phyloP scores from a whole-genome alignment of 495 filamentous ascomycete genomes.

The Penicillium argentinense region DNA sequence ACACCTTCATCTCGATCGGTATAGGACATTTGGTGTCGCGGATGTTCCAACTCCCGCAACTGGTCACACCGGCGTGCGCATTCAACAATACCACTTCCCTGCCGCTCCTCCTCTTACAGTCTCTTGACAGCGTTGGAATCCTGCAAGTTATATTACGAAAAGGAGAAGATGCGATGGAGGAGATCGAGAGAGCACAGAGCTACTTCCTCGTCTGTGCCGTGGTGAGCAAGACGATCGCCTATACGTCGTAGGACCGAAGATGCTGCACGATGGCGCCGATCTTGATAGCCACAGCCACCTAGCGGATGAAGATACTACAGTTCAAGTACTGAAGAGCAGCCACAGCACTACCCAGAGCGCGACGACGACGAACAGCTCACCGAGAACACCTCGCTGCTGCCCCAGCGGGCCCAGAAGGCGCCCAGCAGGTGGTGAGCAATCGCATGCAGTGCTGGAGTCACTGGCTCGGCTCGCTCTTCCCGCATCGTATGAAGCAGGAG shows the following conservation, averaged over 20 bases:
- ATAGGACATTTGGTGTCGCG: conserved; percentile 47
- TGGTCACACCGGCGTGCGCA: conserved; percentile 64
- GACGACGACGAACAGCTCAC: conserved; percentile 34
- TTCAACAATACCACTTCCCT: conserved; percentile 80
- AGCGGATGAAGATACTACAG: too few species aligned
- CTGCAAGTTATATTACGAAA: conserved; percentile 51
- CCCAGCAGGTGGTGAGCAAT: conserved; percentile 19
- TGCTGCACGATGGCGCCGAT: too few species aligned
- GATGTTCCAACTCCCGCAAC: conserved; percentile 58
- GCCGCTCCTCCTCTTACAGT: conserved; percentile 66
- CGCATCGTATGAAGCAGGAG: conserved; percentile 10
- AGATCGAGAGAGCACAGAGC: conserved; percentile 63
- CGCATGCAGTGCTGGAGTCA: conserved; percentile 3
- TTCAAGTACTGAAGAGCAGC: conserved; percentile 26
- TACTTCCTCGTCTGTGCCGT: conserved; percentile 70
- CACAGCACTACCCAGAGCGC: too few species aligned
- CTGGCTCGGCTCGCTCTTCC: conserved; percentile 12
- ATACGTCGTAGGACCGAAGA: conserved; percentile 66
- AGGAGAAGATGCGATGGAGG: conserved; percentile 47
- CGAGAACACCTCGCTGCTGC: conserved; percentile 53
- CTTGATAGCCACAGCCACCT: too few species aligned
- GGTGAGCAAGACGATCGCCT: conserved; percentile 59
- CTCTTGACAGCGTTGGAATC: conserved; percentile 64
- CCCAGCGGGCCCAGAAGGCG: conserved; percentile 22
- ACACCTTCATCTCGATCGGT: conserved; percentile 54